phyloP scores from a whole-genome alignment of 148 eudicot species.

The Euryodendron excelsum region DNA sequence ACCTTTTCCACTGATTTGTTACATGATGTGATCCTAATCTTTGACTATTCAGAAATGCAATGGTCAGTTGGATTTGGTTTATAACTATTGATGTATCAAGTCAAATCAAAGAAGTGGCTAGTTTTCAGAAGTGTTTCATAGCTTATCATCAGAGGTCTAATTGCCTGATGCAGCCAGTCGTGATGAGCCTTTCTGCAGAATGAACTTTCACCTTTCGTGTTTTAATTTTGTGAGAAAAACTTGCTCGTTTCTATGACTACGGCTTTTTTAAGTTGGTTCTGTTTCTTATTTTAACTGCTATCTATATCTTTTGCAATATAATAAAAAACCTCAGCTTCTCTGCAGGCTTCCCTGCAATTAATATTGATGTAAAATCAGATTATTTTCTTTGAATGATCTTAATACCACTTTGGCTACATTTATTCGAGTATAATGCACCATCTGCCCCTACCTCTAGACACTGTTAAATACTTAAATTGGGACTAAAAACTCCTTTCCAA shows the following conservation, averaged over 20 bases:
- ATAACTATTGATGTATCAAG: not conserved
- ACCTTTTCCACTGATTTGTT: not conserved
- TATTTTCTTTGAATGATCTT: not conserved
- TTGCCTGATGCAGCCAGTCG: not conserved
- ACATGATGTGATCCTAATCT: not conserved
- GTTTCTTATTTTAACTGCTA: not conserved
- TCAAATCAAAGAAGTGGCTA: not conserved
- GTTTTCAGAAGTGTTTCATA: not conserved
- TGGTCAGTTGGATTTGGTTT: not conserved
- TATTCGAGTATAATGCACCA: not conserved
- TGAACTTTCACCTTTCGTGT: not conserved
- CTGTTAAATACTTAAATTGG: not conserved
- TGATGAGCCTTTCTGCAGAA: not conserved
- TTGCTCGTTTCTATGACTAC: not conserved
- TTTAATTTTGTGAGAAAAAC: not conserved
- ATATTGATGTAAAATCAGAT: not conserved
- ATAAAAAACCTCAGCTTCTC: constrained; percentile 8
- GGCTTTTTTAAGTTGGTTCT: not conserved
- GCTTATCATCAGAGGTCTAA: not conserved
- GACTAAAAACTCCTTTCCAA: not conserved
- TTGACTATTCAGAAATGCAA: not conserved
- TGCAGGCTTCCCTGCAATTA: not conserved
- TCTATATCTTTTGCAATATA: not conserved
- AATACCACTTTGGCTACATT: not conserved
- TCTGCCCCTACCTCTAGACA: not conserved